These are phyloP conservation scores for Samsoniella hepiali DNA, from an alignment of 2,329 filamentous ascomycete genomes.

Conservation along the genomic window DNA sequence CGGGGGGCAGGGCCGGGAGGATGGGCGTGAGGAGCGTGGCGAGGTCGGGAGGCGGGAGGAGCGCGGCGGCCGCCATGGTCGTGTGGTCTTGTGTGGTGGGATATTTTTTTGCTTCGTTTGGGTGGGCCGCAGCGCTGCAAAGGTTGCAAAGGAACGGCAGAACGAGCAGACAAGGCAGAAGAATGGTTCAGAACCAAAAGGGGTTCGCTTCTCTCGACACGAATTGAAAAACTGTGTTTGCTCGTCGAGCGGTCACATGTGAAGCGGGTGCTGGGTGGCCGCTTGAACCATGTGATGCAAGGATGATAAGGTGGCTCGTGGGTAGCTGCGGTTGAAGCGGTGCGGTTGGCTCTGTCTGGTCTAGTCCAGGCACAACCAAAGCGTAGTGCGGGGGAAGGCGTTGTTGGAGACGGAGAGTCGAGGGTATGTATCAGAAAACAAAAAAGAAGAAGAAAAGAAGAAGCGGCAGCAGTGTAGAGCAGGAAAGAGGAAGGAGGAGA, in stretches of 20 bases:
- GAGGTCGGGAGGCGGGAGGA: conserved; percentile 43
- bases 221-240: conserved; percentile 22
- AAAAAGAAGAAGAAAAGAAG: background rate
- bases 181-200: background rate
- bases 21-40: conserved; percentile 52
- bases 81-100: conserved; percentile 5
- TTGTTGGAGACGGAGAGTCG: background rate
- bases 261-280: background rate
- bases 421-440: background rate
- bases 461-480: background rate
- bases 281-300: conserved; percentile 15
- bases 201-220: background rate
- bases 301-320: background rate
- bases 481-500: background rate
- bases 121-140: conserved; percentile 7
- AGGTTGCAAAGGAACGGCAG: background rate
- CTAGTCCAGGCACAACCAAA: background rate
- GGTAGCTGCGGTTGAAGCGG: background rate
- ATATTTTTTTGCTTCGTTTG: conserved; percentile 25
- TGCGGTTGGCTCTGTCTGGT: background rate
- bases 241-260: conserved; percentile 12
- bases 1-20: conserved; percentile 57
- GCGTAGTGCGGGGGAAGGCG: background rate
- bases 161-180: too few species aligned
- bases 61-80: conserved; percentile 19